phyloP scores from a whole-genome alignment of 148 eudicot species.

The Silene uniflora region DNA sequence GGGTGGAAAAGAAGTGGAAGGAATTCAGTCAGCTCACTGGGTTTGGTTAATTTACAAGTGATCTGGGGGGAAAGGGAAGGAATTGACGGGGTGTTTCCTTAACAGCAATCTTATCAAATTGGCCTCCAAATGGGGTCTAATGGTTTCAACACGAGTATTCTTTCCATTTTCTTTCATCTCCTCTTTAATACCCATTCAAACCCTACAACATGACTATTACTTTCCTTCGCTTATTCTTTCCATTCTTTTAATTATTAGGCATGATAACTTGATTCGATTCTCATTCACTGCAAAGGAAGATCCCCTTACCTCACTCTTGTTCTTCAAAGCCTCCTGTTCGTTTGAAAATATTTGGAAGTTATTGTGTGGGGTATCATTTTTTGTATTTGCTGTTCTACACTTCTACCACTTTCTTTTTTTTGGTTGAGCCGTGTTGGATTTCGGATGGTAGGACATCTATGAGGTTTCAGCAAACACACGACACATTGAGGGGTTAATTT shows the following conservation, averaged over 20 bases:
- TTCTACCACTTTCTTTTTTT: no score
- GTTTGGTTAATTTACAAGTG: slow-evolving; percentile 3
- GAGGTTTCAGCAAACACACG: not conserved
- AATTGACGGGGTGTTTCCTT: not conserved
- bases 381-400: not conserved
- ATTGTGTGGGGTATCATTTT: not conserved
- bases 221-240: not conserved
- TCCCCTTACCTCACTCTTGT: not conserved
- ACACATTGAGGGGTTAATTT: not conserved
- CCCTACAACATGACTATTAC: not conserved
- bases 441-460: not conserved
- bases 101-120: not conserved
- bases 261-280: not conserved
- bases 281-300: not conserved
- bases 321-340: not conserved
- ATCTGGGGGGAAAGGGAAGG: not conserved
- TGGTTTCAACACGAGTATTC: no score
- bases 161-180: no score
- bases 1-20: not conserved
- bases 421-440: no score
- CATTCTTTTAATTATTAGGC: not conserved
- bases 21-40: not conserved
- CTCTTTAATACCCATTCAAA: no score
- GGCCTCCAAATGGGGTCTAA: not conserved
- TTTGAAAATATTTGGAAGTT: not conserved